Base-by-base conservation (phyloP, 148 eudicot species). In the Polygonum aviculare region DNA sequence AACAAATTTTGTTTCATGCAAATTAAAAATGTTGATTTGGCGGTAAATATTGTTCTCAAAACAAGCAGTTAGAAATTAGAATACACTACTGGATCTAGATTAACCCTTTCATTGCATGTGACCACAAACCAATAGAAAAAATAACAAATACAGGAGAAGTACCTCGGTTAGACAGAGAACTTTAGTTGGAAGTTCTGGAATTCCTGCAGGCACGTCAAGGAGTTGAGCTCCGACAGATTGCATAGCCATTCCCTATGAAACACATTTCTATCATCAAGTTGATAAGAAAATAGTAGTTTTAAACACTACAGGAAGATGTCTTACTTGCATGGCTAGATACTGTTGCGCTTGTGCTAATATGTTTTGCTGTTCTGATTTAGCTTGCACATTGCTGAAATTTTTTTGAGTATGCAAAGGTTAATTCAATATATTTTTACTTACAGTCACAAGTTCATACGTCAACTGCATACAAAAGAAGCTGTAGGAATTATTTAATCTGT, bases 271-370 rank as follows among this genome's bases (percentile, higher is more conserved):
- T 14, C 55, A 35, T 2, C 21, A 33, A 67, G 21, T 38, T 3
- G 72, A 12, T 36, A 67, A 12, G 38, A 67, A 67, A 36, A 41
- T 4, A 67, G 72, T 41, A 63, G 59, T 11, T 22, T 18, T 51
- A 55, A 40, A 44, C 11, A 7, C 8, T 35, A 31, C 40, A 44
- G 38, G 18, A 76, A 72, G 38, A 7, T 77, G 52, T 52, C 62
- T 67, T 69, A 94, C 97, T 93, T 94, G 98, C 84, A 92, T 85
- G 60, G 92, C 93, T 76, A 90, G 86, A 79, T 94, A 97, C 69
- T 94, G 93, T 70, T 86, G 93, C 12, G 98, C 98, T 77, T 91
- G 98, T 39, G 89, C 87, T 80, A 94, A 85, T 41, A 90, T 85
- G 77, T 74, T 80, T 35, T 89, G 93, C 82, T 92, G 98, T 80